Evolutionary conservation across 495 filamentous ascomycete genomes (phyloP).

Genomic region (Aspergillus avenaceus): DNA sequence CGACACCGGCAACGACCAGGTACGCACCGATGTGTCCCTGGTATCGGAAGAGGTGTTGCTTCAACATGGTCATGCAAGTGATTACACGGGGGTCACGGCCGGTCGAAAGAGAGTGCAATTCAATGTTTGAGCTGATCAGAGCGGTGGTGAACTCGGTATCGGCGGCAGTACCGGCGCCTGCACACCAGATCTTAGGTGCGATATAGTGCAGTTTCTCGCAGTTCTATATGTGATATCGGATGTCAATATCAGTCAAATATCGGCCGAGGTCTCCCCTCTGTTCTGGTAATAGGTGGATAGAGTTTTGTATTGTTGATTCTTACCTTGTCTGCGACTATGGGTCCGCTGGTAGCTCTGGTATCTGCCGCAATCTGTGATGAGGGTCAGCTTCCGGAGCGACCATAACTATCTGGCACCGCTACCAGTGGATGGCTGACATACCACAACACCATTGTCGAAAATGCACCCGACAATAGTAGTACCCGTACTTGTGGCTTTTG

Average conservation of each 20-base stretch:
- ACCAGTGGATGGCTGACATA: constrained; percentile 35
- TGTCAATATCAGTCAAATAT: background rate
- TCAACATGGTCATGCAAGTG: constrained; percentile 99
- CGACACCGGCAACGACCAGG: constrained; percentile 94
- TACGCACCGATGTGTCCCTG: constrained; percentile 98
- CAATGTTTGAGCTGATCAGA: constrained; percentile 96
- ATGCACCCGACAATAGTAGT: constrained; percentile 99
- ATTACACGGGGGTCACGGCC: constrained; percentile 95
- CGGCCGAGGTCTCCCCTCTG: no score
- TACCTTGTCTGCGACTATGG: constrained; percentile 98
- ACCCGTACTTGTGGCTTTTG: constrained; percentile 97
- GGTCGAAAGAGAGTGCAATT: constrained; percentile 91
- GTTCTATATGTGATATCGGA: constrained; percentile 54
- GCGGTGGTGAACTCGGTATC: constrained; percentile 99
- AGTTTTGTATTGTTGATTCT: background rate
- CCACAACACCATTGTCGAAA: constrained; percentile 93
- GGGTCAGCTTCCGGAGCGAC: constrained; percentile 1
- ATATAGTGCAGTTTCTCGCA: constrained; percentile 99
- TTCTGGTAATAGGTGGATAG: no score
- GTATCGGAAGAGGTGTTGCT: constrained; percentile 98
- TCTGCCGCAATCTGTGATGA: constrained; percentile 80
- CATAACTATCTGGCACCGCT: background rate
- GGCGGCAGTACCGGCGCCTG: constrained; percentile 94
- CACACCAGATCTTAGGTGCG: constrained; percentile 98
- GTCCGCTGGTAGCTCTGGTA: constrained; percentile 94